Evolutionary conservation across 768 basidiomycete species (phyloP).

Genomic region (Stropharia rugosoannulata): DNA sequence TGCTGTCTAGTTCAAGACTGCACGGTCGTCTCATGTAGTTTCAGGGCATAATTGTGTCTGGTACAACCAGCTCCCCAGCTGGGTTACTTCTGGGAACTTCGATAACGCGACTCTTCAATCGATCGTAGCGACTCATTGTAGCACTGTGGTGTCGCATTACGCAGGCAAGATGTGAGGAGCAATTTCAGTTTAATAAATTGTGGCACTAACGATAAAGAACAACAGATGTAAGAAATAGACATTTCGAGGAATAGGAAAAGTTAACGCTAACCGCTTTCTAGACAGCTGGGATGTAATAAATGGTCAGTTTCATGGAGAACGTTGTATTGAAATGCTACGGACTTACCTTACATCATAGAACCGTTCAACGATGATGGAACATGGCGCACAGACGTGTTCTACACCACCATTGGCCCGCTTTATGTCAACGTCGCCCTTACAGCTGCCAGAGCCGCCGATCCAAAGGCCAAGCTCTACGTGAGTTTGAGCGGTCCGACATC

Average conservation of each 20-base stretch:
- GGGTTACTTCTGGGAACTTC: slow-evolving; percentile 45
- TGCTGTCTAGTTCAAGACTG: background rate
- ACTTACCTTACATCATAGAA: slow-evolving; percentile 24
- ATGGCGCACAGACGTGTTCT: slow-evolving; percentile 52
- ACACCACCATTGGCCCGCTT: slow-evolving; percentile 43
- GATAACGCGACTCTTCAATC: slow-evolving; percentile 38
- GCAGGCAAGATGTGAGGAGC: slow-evolving; percentile 45
- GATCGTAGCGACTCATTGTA: slow-evolving; percentile 48
- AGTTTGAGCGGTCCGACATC: background rate
- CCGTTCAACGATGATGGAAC: slow-evolving; percentile 64
- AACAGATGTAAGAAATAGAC: slow-evolving; percentile 15
- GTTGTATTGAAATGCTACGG: background rate
- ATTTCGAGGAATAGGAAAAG: background rate
- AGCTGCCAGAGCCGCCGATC: slow-evolving; percentile 54
- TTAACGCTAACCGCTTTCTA: slow-evolving; percentile 12
- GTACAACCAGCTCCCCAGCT: slow-evolving; percentile 52
- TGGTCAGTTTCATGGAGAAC: slow-evolving; percentile 21
- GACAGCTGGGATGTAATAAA: slow-evolving; percentile 57
- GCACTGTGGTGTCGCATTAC: slow-evolving; percentile 51
- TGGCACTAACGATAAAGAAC: background rate
- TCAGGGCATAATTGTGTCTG: slow-evolving; percentile 45
- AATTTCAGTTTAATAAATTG: background rate
- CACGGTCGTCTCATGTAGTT: background rate
- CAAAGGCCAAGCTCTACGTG: slow-evolving; percentile 56
- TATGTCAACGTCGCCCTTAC: slow-evolving; percentile 52